Evolutionary conservation across 2,329 filamentous ascomycete species (phyloP), one percentile per base, ranked within the genome.

Genomic region (Curvularia spicifera): DNA sequence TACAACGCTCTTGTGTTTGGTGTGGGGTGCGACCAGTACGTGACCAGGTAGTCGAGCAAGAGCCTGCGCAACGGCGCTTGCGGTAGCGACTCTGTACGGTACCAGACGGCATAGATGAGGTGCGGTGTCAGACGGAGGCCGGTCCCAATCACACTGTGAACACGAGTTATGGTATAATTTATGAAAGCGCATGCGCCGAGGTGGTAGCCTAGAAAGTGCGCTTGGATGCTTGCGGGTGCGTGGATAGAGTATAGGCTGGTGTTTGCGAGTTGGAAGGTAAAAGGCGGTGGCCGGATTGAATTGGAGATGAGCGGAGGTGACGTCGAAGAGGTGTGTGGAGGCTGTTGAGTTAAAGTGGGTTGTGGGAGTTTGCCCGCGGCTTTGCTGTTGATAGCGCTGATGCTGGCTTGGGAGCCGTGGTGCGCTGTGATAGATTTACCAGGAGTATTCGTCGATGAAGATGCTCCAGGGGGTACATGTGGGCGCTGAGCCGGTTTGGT

Each of bases 161-260:
- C 59, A n/a, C 56, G 59, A 0, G 28, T 5, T 10, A 64, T 61
- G 5, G 61, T 51, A 24, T 64, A 44, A 31, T 69, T 69, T 45
- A 63, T 57, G 57, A 71, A 71, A 2, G 13, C 1, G 0, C 22
- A 5, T 2, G 65, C 49, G 20, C 51, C 31, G 45, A 70, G 57
- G 20, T 51, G 55, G 8, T 58, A 37, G 9, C 56, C 63, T n/a
- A 69, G 59, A 0, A 69, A 40, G 59, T 62, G 67, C n/a, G 67
- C 66, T 4, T 47, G 59, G 18, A 69, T 37, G 4, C 57, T 63
- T 12, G 57, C 46, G 28, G 44, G 35, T 15, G n/a, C 8, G 35
- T 24, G 22, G 22, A 3, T 24, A 3, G 22, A 24, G 22, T 5
- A 37, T 35, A 7, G 33, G 33, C 13, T 15, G 33, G 33, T 9